These are phyloP conservation scores for Gossypium raimondii DNA, from an alignment of 345 rosid genomes.

Conservation along the genomic window DNA sequence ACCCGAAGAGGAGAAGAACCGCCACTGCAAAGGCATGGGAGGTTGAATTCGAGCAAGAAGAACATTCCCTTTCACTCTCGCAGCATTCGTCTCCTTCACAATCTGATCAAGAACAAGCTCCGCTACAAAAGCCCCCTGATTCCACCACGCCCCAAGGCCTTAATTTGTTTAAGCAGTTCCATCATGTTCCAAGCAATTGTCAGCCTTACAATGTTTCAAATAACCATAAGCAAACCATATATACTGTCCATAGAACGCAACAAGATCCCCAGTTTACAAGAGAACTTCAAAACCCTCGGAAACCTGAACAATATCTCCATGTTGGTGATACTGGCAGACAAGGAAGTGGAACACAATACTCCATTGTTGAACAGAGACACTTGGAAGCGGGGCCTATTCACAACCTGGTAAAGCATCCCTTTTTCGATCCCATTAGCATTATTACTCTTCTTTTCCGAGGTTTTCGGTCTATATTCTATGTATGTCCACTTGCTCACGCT, in stretches of 20 bases:
- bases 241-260: constrained; percentile 19
- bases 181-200: constrained; percentile 26
- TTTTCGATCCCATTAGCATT: background rate
- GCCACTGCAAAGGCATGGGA: constrained; percentile 34
- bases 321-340: constrained; percentile 21
- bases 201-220: constrained; percentile 22
- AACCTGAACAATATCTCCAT: constrained; percentile 26
- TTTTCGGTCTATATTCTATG: background rate
- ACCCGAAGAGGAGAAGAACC: constrained; percentile 39
- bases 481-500: too few species aligned
- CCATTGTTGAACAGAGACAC: constrained; percentile 20
- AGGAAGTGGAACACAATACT: constrained; percentile 22
- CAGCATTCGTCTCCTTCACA: constrained; percentile 68
- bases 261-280: constrained; percentile 21
- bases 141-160: constrained; percentile 32
- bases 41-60: constrained; percentile 57
- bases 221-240: constrained; percentile 26
- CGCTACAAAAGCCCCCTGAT: constrained; percentile 26
- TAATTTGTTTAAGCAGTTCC: constrained; percentile 35
- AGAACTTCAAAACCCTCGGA: constrained; percentile 21
- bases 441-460: too few species aligned
- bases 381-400: constrained; percentile 25
- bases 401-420: constrained; percentile 40
- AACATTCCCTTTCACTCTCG: constrained; percentile 62
- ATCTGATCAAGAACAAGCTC: constrained; percentile 61